Evolutionary conservation across 1,284 basidiomycete genomes (phyloP), one percentile per base, ranked within the genome.

Genomic region (Tilletiaria anomala): DNA sequence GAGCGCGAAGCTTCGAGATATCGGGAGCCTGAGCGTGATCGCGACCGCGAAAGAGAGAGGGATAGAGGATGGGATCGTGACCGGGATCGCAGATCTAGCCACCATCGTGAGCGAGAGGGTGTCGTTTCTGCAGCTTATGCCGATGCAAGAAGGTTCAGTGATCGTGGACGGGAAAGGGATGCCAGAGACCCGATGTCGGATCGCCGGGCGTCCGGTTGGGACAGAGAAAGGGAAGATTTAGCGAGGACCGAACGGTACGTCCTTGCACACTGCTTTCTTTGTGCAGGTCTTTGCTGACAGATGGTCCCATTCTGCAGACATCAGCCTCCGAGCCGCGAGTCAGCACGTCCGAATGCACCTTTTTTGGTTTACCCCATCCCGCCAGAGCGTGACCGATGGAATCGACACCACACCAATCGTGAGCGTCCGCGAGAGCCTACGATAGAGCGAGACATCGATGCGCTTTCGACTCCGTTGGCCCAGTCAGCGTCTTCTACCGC

Each of bases 21-120:
- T 38, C 40, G 48, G 3, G 48, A 43, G 37, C 42, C 31, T 12
- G 35, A 40, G n/a, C 11, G 33, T 18, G 33, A 43, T 43, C 36
- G 37, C 5, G 17, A 21, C 2, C 2, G 36, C 18, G 37, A 43
- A 16, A 33, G 31, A 17, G 43, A 45, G 2, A 22, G 37, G 20
- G 43, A 39, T 6, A 12, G 11, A 15, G 35, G 16, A 6, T 11
- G 36, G 20, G 21, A 26, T 14, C 19, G 42, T 11, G 42, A 32
- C 3, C 37, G 22, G 10, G 15, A n/a, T 22, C 20, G 22, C 11
- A 18, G 14, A 19, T 15, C 24, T 11, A 32, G 5, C n/a, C 16
- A 14, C n/a, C 32, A 32, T 32, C 32, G n/a, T 15, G 32, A 6
- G 32, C 32, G 4, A 17, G 32, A 32, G 32, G 5, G 6, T 17